Base-by-base conservation (phyloP, 2,329 filamentous ascomycete genomes). In the Blumeria graminis region DNA sequence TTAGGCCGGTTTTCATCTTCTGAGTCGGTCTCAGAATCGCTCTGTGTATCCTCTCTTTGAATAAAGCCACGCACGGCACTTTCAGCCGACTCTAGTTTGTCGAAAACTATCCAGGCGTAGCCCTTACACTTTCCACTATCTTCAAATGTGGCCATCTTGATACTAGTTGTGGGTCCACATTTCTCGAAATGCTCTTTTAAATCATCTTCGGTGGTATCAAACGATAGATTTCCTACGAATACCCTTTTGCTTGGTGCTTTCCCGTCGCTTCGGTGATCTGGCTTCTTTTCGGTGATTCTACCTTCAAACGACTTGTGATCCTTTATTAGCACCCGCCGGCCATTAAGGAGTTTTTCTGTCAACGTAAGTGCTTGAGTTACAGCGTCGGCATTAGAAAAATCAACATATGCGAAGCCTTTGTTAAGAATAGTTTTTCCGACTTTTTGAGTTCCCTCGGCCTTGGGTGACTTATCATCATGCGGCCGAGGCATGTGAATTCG, bases 91-190 rank as follows among this genome's bases (percentile, higher is more conserved):
- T 85, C 80, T 10, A 89, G 66, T 55, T 88, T 81, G 66, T 82
- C 81, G 69, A 96, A 98, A 59, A 86, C 86, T 59, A 98, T 80
- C 89, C 92, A 98, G 6, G 83, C 92, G 70, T 84, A 98, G 16
- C 92, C 93, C 71, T 96, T 96, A 73, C 92, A 98, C 71, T 96
- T 98, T 46, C 92, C 92, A 18, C 83, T 83, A 68, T 98, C 93
- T 69, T 96, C 86, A 66, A 98, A 98, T 0, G 89, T 94, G 2
- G 92, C 92, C 62, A 96, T 74, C 70, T 94, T 90, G 61, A 87
- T 77, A 71, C 85, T 85, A 56, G 82, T 78, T 59, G 96, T 79
- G 60, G 82, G 75, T 55, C 92, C 92, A 66, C 90, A 96, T 67
- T 82, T 86, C 53, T 76, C 76, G 68, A 94, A 96, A 66, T 94